phyloP scores from a whole-genome alignment of 345 rosid species.

The Carallia brachiata region DNA sequence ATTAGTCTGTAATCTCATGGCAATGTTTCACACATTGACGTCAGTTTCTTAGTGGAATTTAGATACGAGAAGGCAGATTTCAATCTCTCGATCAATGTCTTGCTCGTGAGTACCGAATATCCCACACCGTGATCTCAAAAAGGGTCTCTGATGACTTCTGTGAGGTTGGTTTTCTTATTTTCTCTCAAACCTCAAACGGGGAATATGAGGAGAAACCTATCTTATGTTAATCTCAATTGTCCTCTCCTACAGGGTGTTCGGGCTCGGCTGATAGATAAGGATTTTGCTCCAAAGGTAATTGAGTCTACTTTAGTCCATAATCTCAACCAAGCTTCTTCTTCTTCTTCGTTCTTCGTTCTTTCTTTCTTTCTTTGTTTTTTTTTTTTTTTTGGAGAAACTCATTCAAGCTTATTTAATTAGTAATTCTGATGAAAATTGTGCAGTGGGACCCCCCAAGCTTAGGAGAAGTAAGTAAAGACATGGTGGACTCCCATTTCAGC shows the following conservation, averaged over 20 bases:
- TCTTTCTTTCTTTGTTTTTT: too few relatives aligned
- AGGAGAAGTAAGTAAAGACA: conserved; percentile 50
- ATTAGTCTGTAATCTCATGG: conserved; percentile 11
- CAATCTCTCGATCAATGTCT: conserved; percentile 83
- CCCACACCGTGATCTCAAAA: conserved; percentile 56
- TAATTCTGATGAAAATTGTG: conserved; percentile 17
- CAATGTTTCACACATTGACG: not conserved
- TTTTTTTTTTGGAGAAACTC: too few relatives aligned
- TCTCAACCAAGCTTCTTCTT: not conserved
- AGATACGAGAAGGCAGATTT: conserved; percentile 92
- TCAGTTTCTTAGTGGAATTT: conserved; percentile 21
- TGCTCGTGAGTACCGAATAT: conserved; percentile 70
- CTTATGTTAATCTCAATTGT: not conserved
- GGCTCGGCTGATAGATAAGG: conserved; percentile 75
- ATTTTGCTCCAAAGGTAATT: conserved; percentile 88
- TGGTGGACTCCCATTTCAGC: conserved; percentile 53
- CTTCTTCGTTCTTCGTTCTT: too few relatives aligned
- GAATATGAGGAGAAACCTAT: not conserved
- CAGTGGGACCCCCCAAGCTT: conserved; percentile 68
- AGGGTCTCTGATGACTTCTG: conserved; percentile 65
- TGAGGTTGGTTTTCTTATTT: conserved; percentile 46
- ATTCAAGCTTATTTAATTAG: not conserved
- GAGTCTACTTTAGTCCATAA: not conserved
- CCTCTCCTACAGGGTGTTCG: conserved; percentile 59
- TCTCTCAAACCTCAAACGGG: not conserved